Evolutionary conservation across 345 rosid species (phyloP).

Genomic region (Cardamine chenopodiifolia): DNA sequence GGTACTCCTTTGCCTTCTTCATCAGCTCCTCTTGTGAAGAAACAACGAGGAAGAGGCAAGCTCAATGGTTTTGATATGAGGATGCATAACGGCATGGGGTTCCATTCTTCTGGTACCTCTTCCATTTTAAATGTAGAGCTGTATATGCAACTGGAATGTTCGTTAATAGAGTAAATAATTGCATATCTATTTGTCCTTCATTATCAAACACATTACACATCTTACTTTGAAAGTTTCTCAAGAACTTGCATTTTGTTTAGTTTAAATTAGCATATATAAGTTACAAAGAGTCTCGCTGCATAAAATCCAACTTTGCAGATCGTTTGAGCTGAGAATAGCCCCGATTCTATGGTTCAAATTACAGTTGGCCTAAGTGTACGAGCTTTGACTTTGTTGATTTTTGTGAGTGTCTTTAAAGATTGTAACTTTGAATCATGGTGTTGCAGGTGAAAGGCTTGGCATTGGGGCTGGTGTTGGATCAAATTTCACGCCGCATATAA

Average conservation of each 20-base stretch:
- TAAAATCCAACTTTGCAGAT: not conserved
- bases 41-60: conserved; percentile 55
- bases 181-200: not conserved
- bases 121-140: too few relatives aligned
- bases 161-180: not conserved
- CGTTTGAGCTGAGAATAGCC: not conserved
- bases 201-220: not conserved
- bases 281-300: not conserved
- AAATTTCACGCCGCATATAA: conserved; percentile 77
- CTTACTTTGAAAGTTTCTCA: not conserved
- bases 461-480: conserved; percentile 59
- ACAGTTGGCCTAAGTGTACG: not conserved
- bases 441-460: conserved; percentile 58
- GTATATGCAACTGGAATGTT: not conserved
- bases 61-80: conserved; percentile 52
- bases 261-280: not conserved
- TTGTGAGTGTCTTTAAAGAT: not conserved
- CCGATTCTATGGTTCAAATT: not conserved
- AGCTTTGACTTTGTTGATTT: not conserved
- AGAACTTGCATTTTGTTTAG: not conserved
- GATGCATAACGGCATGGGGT: conserved; percentile 52
- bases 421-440: conserved; percentile 21
- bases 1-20: conserved; percentile 66
- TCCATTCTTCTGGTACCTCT: conserved; percentile 53
- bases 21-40: conserved; percentile 52